Conservation (phyloP, 2,329 filamentous ascomycete genomes). For the Fusarium dlaminii region DNA sequence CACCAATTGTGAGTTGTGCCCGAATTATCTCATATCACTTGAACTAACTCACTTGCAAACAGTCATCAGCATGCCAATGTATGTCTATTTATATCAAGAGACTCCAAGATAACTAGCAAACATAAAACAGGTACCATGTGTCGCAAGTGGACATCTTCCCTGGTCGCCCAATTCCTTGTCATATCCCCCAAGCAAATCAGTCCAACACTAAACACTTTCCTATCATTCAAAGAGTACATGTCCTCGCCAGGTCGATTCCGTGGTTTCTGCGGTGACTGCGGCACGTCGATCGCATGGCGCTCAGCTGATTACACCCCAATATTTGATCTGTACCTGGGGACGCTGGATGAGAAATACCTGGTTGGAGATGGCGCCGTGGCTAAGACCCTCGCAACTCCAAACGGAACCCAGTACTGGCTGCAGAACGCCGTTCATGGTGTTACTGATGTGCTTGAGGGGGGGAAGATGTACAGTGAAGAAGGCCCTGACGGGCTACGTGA, state of each 20-base stretch:
- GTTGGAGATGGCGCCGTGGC: neutral
- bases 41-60: neutral
- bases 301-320: conserved; percentile 15
- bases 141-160: conserved; percentile 27
- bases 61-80: conserved; percentile 29
- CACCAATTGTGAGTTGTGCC: neutral
- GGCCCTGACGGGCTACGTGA: conserved; percentile 56
- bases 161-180: conserved; percentile 20
- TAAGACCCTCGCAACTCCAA: conserved; percentile 7
- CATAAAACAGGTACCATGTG: conserved; percentile 21
- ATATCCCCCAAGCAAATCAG: conserved; percentile 2
- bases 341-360: conserved; percentile 20
- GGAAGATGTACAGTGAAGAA: conserved; percentile 9
- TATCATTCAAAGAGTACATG: conserved; percentile 10
- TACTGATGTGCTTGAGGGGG: conserved; percentile 19
- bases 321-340: conserved; percentile 22
- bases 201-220: neutral
- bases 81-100: neutral
- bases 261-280: conserved; percentile 16
- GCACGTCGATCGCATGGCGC: conserved; percentile 16
- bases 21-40: neutral
- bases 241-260: conserved; percentile 15
- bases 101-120: neutral
- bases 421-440: conserved; percentile 11
- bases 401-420: conserved; percentile 25